A percentile compares a stretch with the other conserved stretches of the same genome.
Conservation (phyloP, 345 rosid species). For the Dipteronia sinensis region DNA sequence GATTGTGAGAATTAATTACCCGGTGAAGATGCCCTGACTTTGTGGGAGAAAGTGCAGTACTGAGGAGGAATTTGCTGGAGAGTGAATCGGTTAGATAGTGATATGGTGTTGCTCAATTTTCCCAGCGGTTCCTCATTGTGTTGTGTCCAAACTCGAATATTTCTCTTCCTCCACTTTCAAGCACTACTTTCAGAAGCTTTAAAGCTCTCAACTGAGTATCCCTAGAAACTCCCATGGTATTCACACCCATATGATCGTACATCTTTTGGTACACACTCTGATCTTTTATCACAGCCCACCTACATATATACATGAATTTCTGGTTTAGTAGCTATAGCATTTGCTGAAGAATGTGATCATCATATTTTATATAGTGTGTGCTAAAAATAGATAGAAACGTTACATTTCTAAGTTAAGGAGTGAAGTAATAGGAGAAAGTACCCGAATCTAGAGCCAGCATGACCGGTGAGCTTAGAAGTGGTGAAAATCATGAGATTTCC, state of each 20-base stretch:
- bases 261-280: constrained; percentile 55
- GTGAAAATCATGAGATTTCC: constrained; percentile 59
- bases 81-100: constrained; percentile 57
- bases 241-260: constrained; percentile 7
- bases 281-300: constrained; percentile 69
- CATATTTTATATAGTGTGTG: too few species aligned
- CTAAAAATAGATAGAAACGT: too few species aligned
- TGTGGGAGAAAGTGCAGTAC: constrained; percentile 43
- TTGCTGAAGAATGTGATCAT: too few species aligned
- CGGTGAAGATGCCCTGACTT: constrained; percentile 41
- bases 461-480: constrained; percentile 78
- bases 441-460: constrained; percentile 81
- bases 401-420: background rate
- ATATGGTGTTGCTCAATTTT: constrained; percentile 29
- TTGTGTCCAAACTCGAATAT: constrained; percentile 52
- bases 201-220: constrained; percentile 60
- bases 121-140: constrained; percentile 54
- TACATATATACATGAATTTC: constrained; percentile 17
- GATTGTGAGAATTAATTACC: constrained; percentile 26
- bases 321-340: background rate
- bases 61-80: constrained; percentile 41
- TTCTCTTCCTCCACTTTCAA: constrained; percentile 30
- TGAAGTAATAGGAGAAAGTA: constrained; percentile 4
- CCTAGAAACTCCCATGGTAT: constrained; percentile 55
- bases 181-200: constrained; percentile 50